These are phyloP conservation scores for Tricharina praecox DNA, from an alignment of 495 filamentous ascomycete genomes.

Conservation along the genomic window DNA sequence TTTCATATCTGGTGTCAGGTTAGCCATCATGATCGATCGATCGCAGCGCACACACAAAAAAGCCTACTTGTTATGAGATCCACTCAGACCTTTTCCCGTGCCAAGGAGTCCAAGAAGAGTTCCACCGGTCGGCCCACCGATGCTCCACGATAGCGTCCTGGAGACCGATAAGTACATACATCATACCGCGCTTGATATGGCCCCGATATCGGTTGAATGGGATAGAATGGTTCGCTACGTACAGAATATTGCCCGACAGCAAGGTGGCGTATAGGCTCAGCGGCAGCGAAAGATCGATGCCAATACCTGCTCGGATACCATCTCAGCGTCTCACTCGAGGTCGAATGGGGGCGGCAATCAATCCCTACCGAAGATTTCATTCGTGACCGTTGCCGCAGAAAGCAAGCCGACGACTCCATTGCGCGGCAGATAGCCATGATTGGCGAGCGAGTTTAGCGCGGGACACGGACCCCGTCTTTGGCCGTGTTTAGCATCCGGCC, in stretches of 20 bases:
- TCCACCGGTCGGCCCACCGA: neutral
- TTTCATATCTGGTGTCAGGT: conserved; percentile 27
- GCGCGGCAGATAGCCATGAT: conserved; percentile 40
- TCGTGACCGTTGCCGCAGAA: conserved; percentile 16
- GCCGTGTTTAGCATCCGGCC: neutral
- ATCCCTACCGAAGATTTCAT: conserved; percentile 18
- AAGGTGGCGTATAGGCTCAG: conserved; percentile 28
- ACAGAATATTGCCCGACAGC: conserved; percentile 25
- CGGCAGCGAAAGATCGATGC: conserved; percentile 27
- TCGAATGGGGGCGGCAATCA: neutral
- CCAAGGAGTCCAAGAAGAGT: conserved; percentile 1
- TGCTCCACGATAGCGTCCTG: conserved; percentile 3
- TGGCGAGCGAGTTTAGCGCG: conserved; percentile 40
- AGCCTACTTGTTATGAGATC: conserved; percentile 38
- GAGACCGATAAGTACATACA: neutral
- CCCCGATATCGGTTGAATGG: neutral
- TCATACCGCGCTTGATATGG: neutral
- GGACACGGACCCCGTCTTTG: conserved; percentile 32
- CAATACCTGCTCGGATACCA: conserved; percentile 21
- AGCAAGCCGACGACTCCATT: conserved; percentile 31
- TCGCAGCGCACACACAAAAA: too few species aligned
- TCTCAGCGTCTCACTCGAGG: neutral
- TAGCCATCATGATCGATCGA: neutral
- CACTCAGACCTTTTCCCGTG: conserved; percentile 25
- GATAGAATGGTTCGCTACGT: neutral